Percentiles rank a stretch among this genome's conserved stretches.
phyloP scores from a whole-genome alignment of 2,329 filamentous ascomycete genomes.

The Colletotrichum melonis region DNA sequence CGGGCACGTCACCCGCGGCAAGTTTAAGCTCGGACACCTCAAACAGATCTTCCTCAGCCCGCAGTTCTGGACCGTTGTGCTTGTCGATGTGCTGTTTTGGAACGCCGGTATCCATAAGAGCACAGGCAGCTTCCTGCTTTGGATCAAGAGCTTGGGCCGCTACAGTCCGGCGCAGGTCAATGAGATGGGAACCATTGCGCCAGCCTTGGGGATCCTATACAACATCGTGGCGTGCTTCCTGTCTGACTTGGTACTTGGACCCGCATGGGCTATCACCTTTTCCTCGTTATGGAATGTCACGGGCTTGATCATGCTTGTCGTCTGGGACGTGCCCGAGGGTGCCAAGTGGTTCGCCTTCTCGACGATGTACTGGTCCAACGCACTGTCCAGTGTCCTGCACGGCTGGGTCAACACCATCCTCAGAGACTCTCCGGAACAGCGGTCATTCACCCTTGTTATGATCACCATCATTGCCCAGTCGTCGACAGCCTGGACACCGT shows the following conservation, averaged over 20 bases:
- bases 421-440: slow-evolving; percentile 27
- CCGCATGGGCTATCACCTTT: slow-evolving; percentile 47
- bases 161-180: slow-evolving; percentile 61
- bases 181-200: slow-evolving; percentile 52
- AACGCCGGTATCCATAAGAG: slow-evolving; percentile 56
- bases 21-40: slow-evolving; percentile 46
- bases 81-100: slow-evolving; percentile 57
- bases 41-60: slow-evolving; percentile 51
- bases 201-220: slow-evolving; percentile 24
- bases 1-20: slow-evolving; percentile 54
- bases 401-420: slow-evolving; percentile 35
- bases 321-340: slow-evolving; percentile 67
- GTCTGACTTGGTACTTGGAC: slow-evolving; percentile 25
- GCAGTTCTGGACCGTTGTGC: slow-evolving; percentile 50
- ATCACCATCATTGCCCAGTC: slow-evolving; percentile 59
- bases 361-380: slow-evolving; percentile 43
- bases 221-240: slow-evolving; percentile 29
- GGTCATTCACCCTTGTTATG: slow-evolving; percentile 30
- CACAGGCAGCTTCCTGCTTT: slow-evolving; percentile 49
- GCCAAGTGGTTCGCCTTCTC: slow-evolving; percentile 65
- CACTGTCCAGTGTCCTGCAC: slow-evolving; percentile 25
- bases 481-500: slow-evolving; percentile 65
- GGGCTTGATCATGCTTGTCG: slow-evolving; percentile 52
- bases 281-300: slow-evolving; percentile 27
- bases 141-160: slow-evolving; percentile 53